A percentile compares a stretch with the other conserved stretches of the same genome.
These are phyloP conservation scores for Penicillium fuscoglaucum DNA, from an alignment of 2,329 filamentous ascomycete species.

Conservation along the genomic window DNA sequence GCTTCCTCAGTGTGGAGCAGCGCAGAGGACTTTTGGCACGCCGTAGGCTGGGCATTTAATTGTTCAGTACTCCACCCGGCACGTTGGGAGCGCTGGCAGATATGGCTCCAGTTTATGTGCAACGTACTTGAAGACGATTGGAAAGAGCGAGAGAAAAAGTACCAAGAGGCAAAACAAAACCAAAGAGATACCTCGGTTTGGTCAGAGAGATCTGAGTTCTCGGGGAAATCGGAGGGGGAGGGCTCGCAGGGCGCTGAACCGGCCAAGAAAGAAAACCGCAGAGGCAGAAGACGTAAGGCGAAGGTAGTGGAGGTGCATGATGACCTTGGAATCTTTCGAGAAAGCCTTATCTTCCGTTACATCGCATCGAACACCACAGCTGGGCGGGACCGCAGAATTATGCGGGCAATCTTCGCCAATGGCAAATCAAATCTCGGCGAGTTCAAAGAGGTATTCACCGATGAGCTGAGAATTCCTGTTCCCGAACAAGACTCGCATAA, in stretches of 20 bases:
- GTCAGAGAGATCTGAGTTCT: neutral
- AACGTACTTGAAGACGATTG: slow-evolving; percentile 49
- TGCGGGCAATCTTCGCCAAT: slow-evolving; percentile 51
- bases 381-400: slow-evolving; percentile 43
- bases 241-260: slow-evolving; percentile 5
- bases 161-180: slow-evolving; percentile 29
- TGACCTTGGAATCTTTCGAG: slow-evolving; percentile 27
- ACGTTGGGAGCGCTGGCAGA: slow-evolving; percentile 78
- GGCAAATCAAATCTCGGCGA: slow-evolving; percentile 40
- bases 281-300: slow-evolving; percentile 1
- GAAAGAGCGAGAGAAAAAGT: slow-evolving; percentile 32
- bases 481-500: slow-evolving; percentile 27
- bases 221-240: slow-evolving; percentile 25
- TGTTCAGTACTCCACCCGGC: slow-evolving; percentile 72
- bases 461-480: slow-evolving; percentile 44
- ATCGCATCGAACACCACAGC: slow-evolving; percentile 34
- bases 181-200: neutral
- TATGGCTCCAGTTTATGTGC: slow-evolving; percentile 74
- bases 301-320: slow-evolving; percentile 8
- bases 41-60: slow-evolving; percentile 89
- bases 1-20: slow-evolving; percentile 68
- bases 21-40: slow-evolving; percentile 86
- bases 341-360: slow-evolving; percentile 48
- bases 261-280: neutral
- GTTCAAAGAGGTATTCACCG: slow-evolving; percentile 47